Conservation (phyloP, 2,329 filamentous ascomycete species). For the Pseudogymnoascus sp. region DNA sequence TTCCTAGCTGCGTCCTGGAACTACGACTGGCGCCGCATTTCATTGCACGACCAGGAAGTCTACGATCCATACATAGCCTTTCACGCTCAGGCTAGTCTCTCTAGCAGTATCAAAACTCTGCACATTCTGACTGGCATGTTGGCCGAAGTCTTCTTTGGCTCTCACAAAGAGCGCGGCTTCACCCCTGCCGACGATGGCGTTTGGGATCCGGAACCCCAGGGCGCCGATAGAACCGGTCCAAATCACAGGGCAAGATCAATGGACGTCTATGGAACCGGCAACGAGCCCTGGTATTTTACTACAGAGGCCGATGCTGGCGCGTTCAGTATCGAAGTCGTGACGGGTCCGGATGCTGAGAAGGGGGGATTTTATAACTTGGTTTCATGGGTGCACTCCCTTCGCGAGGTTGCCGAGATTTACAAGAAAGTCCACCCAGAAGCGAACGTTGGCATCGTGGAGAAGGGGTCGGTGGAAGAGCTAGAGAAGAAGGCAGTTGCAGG, state of each 20-base stretch:
- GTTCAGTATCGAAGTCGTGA: slow-evolving; percentile 13
- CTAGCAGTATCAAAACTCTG: slow-evolving; percentile 26
- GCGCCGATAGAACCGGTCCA: neutral
- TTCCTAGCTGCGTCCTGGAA: slow-evolving; percentile 31
- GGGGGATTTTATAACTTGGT: slow-evolving; percentile 10
- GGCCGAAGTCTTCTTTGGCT: slow-evolving; percentile 1
- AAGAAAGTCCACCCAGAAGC: neutral
- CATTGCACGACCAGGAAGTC: slow-evolving; percentile 27
- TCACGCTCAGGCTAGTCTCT: slow-evolving; percentile 26
- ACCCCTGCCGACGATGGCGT: neutral
- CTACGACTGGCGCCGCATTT: slow-evolving; percentile 28
- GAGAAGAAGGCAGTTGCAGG: neutral
- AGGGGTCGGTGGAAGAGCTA: neutral
- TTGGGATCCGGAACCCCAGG: neutral
- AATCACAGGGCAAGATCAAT: neutral
- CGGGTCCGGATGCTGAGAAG: slow-evolving; percentile 5
- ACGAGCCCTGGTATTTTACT: neutral
- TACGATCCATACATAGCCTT: slow-evolving; percentile 33
- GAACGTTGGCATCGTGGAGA: neutral
- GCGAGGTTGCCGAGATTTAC: neutral
- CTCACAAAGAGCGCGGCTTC: neutral
- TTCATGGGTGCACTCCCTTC: slow-evolving; percentile 14
- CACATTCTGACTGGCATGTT: slow-evolving; percentile 29
- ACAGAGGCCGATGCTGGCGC: slow-evolving; percentile 13
- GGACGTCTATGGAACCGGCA: neutral